Percentiles rank a stretch among this genome's conserved stretches.
phyloP scores from a whole-genome alignment of 192 early-diverging fungal genomes.

The Rhizophagus sp. region DNA sequence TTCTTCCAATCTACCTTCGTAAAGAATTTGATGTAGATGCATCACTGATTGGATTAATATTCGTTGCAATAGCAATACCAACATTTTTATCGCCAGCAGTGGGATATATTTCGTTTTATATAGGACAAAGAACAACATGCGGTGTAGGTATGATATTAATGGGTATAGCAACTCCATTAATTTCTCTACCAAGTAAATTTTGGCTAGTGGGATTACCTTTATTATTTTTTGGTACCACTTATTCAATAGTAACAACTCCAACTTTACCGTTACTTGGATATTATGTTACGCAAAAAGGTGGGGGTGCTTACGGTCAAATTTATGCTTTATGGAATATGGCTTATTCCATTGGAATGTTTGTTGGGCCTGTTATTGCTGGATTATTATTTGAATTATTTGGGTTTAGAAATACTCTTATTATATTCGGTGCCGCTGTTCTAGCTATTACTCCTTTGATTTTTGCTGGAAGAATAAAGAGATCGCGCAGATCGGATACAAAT shows the following conservation, averaged over 20 bases:
- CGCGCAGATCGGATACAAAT: neutral
- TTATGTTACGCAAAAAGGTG: constrained; percentile 63
- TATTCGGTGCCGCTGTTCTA: constrained; percentile 36
- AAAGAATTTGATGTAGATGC: constrained; percentile 39
- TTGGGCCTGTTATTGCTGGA: constrained; percentile 68
- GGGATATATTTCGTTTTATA: constrained; percentile 53
- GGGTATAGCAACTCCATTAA: constrained; percentile 42
- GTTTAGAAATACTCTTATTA: constrained; percentile 54
- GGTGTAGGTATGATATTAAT: constrained; percentile 52
- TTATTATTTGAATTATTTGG: constrained; percentile 54
- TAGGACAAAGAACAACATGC: constrained; percentile 48
- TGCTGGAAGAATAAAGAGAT: neutral
- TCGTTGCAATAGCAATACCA: constrained; percentile 69
- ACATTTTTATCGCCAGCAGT: constrained; percentile 59
- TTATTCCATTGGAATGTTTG: constrained; percentile 73
- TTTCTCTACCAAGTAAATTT: constrained; percentile 43
- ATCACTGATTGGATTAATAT: constrained; percentile 59
- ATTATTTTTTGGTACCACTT: constrained; percentile 54
- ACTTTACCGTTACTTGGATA: constrained; percentile 70
- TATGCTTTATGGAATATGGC: constrained; percentile 79
- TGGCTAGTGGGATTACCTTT: constrained; percentile 46
- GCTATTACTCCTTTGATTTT: constrained; percentile 35
- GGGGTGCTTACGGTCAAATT: constrained; percentile 57
- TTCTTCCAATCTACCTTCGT: constrained; percentile 53
- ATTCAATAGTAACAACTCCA: constrained; percentile 60